A percentile compares a stretch with the other conserved stretches of the same genome.
These are phyloP conservation scores for Lepiota venenata DNA, from an alignment of 768 basidiomycete species.

Conservation along the genomic window DNA sequence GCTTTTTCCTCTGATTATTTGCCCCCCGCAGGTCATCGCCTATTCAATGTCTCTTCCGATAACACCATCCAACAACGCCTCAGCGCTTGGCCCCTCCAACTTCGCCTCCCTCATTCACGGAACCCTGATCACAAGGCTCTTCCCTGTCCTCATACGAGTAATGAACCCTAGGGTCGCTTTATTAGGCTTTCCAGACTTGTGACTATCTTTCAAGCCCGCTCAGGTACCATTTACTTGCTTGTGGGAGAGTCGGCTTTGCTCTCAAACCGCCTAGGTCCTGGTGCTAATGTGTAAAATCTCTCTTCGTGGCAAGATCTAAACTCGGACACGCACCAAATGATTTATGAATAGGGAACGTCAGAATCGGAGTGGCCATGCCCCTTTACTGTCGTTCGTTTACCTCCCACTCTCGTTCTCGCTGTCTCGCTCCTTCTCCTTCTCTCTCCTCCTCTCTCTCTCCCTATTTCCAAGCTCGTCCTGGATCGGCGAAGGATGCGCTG, in stretches of 20 bases:
- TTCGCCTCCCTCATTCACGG: not conserved
- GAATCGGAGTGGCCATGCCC: constrained; percentile 10
- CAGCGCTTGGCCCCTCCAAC: not conserved
- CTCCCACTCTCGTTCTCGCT: constrained; percentile 7
- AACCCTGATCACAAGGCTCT: constrained; percentile 7
- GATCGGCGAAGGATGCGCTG: constrained; percentile 5
- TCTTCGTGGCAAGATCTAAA: constrained; percentile 10
- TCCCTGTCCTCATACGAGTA: constrained; percentile 5
- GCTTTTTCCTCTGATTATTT: not conserved
- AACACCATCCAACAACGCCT: not conserved
- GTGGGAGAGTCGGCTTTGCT: constrained; percentile 9
- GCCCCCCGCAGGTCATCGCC: not conserved
- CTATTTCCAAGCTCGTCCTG: not conserved
- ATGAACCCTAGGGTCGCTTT: constrained; percentile 8
- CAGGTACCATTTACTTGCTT: constrained; percentile 12
- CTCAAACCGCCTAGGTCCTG: constrained; percentile 3
- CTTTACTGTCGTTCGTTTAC: constrained; percentile 12
- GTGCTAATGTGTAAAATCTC: constrained; percentile 9
- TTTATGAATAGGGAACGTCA: constrained; percentile 12
- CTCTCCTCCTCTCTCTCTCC: not conserved
- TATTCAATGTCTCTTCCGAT: not conserved
- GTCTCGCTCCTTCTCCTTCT: not conserved
- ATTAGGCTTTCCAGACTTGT: constrained; percentile 14
- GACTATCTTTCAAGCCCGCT: constrained; percentile 3
- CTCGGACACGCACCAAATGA: constrained; percentile 10